Conservation (phyloP, 164 flowering plant genomes). For the Macadamia integrifolia region DNA sequence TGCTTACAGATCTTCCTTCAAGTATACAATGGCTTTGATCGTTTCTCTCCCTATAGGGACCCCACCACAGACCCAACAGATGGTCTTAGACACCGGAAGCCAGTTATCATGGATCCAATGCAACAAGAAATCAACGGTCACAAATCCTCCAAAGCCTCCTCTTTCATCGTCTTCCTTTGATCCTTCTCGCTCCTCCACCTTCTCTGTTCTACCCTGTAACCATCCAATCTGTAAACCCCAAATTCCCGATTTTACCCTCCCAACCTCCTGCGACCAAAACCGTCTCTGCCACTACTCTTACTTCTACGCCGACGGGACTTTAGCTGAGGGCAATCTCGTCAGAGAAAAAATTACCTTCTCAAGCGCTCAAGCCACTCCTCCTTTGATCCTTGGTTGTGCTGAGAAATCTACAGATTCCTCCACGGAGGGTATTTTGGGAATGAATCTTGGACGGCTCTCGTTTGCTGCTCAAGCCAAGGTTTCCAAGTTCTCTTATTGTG, state of each 20-base stretch:
- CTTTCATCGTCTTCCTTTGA: slow-evolving; percentile 31
- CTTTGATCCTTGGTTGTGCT: slow-evolving; percentile 64
- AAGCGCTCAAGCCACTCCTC: slow-evolving; percentile 42
- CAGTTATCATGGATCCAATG: slow-evolving; percentile 83
- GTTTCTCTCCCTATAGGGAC: slow-evolving; percentile 70
- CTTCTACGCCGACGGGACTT: slow-evolving; percentile 82
- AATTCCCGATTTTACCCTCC: slow-evolving; percentile 64
- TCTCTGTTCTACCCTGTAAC: slow-evolving; percentile 59
- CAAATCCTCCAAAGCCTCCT: slow-evolving; percentile 13
- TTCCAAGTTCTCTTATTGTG: slow-evolving; percentile 64
- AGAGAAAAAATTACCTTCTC: slow-evolving; percentile 49
- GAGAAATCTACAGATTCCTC: slow-evolving; percentile 30
- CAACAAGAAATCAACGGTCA: slow-evolving; percentile 20
- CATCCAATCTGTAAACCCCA: slow-evolving; percentile 71
- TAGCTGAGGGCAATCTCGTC: slow-evolving; percentile 78
- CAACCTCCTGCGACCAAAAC: slow-evolving; percentile 65
- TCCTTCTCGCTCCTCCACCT: slow-evolving; percentile 72
- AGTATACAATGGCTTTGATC: slow-evolving; percentile 56
- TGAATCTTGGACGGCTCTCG: slow-evolving; percentile 72
- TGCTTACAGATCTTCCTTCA: slow-evolving; percentile 34
- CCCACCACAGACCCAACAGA: slow-evolving; percentile 65
- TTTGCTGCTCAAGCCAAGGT: slow-evolving; percentile 55
- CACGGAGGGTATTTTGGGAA: slow-evolving; percentile 72
- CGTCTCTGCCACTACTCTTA: slow-evolving; percentile 76
- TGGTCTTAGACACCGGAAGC: slow-evolving; percentile 84